These are phyloP conservation scores for Dactylellina drechsleri DNA, from an alignment of 2,329 filamentous ascomycete species.

Conservation along the genomic window DNA sequence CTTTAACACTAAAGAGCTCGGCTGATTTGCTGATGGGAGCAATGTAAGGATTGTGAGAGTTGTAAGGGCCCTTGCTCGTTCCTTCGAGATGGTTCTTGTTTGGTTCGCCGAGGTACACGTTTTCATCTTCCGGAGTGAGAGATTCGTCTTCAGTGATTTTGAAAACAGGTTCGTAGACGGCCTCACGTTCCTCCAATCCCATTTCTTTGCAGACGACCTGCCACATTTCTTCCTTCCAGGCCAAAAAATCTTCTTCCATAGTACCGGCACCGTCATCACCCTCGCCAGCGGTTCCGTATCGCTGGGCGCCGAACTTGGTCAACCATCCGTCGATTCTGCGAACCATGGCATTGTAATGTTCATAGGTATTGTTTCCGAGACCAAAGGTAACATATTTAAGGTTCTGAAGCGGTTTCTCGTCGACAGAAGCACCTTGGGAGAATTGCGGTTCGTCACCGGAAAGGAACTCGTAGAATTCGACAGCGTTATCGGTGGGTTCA, in stretches of 20 bases:
- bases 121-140: conserved; percentile 76
- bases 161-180: conserved; percentile 93
- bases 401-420: conserved; percentile 78
- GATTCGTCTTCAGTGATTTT: conserved; percentile 79
- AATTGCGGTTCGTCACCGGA: conserved; percentile 83
- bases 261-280: conserved; percentile 97
- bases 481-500: conserved; percentile 97
- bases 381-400: conserved; percentile 96
- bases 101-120: conserved; percentile 94
- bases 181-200: conserved; percentile 91
- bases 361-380: conserved; percentile 98
- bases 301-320: conserved; percentile 80
- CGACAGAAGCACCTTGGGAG: conserved; percentile 71
- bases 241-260: conserved; percentile 99
- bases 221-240: conserved; percentile 99
- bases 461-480: conserved; percentile 98
- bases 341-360: conserved; percentile 99
- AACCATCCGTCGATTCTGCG: conserved; percentile 86
- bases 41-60: conserved; percentile 96
- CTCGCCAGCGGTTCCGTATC: conserved; percentile 89
- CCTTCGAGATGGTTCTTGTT: conserved; percentile 96
- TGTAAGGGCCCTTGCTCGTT: conserved; percentile 85
- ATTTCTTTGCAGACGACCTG: conserved; percentile 81
- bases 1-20: conserved; percentile 88
- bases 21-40: conserved; percentile 90